Percentiles rank a stretch among this genome's conserved stretches.
Conservation (phyloP, 495 filamentous ascomycete genomes). For the Aspergillus haitiensis region DNA sequence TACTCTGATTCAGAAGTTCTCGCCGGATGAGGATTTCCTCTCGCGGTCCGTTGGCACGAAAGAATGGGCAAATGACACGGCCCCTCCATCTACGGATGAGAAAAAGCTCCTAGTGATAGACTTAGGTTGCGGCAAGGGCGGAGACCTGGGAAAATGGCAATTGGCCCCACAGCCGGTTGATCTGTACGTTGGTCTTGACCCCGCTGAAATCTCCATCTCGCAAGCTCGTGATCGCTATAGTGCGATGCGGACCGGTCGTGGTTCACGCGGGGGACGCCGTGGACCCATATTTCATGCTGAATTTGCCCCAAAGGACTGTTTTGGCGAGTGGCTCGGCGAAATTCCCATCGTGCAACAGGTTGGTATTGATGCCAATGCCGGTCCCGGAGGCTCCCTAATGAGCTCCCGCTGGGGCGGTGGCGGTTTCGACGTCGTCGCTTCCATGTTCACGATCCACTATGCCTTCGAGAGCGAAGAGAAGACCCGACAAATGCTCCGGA, state of each 20-base stretch:
- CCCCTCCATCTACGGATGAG: conserved; percentile 40
- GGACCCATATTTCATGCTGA: conserved; percentile 75
- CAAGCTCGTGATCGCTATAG: conserved; percentile 84
- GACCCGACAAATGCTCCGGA: conserved; percentile 86
- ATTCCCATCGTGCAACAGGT: conserved; percentile 76
- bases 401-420: conserved; percentile 65
- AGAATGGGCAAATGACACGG: conserved; percentile 55
- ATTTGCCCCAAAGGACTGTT: conserved; percentile 88
- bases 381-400: conserved; percentile 56
- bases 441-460: conserved; percentile 99
- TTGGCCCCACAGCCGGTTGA: conserved; percentile 79
- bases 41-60: conserved; percentile 40
- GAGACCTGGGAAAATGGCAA: conserved; percentile 94
- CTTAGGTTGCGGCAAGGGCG: conserved; percentile 94
- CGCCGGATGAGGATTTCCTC: conserved; percentile 71
- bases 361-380: conserved; percentile 71
- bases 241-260: conserved; percentile 64
- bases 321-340: conserved; percentile 74
- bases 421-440: conserved; percentile 93
- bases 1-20: conserved; percentile 94
- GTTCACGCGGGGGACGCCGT: conserved; percentile 54
- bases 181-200: conserved; percentile 90
- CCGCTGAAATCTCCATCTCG: conserved; percentile 84
- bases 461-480: conserved; percentile 91
- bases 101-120: conserved; percentile 77